Evolutionary conservation across 1,284 basidiomycete species (phyloP).

Genomic region (Pseudozyma hubeiensis): DNA sequence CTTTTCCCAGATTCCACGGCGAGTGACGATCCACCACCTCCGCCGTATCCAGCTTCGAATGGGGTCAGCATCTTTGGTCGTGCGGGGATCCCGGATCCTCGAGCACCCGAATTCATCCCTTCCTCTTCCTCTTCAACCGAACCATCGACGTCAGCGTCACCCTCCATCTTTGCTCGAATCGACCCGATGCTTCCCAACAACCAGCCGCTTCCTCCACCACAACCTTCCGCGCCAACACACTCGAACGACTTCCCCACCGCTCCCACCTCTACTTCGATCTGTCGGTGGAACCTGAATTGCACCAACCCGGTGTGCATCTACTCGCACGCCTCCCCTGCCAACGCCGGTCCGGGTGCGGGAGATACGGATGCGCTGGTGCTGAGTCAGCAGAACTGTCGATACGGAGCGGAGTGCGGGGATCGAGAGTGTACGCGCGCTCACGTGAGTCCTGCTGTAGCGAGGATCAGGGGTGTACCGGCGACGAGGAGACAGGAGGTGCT

Average conservation of each 20-base stretch:
- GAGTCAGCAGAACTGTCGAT: constrained; percentile 55
- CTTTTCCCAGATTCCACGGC: constrained; percentile 11
- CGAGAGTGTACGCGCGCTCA: constrained; percentile 63
- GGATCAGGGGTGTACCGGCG: constrained; percentile 2
- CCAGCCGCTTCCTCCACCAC: constrained; percentile 7
- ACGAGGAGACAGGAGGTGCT: background rate
- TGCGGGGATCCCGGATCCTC: constrained; percentile 61
- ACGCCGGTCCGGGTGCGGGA: no score
- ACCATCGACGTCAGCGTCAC: background rate
- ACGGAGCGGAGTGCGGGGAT: constrained; percentile 53
- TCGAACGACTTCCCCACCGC: constrained; percentile 48
- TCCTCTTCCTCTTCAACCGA: background rate
- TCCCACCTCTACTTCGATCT: constrained; percentile 54
- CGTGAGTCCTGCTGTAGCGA: constrained; percentile 55
- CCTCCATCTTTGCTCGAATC: constrained; percentile 59
- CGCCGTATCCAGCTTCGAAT: constrained; percentile 8
- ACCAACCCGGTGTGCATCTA: constrained; percentile 65
- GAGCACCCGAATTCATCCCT: constrained; percentile 60
- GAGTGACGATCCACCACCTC: constrained; percentile 1
- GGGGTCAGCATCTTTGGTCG: constrained; percentile 61
- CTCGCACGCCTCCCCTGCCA: constrained; percentile 61
- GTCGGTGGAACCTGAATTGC: constrained; percentile 60
- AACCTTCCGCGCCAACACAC: constrained; percentile 3
- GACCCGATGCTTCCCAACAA: constrained; percentile 64
- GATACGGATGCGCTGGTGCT: constrained; percentile 60